phyloP scores from a whole-genome alignment of 2,329 filamentous ascomycete genomes.

The Aspergillus sp. region DNA sequence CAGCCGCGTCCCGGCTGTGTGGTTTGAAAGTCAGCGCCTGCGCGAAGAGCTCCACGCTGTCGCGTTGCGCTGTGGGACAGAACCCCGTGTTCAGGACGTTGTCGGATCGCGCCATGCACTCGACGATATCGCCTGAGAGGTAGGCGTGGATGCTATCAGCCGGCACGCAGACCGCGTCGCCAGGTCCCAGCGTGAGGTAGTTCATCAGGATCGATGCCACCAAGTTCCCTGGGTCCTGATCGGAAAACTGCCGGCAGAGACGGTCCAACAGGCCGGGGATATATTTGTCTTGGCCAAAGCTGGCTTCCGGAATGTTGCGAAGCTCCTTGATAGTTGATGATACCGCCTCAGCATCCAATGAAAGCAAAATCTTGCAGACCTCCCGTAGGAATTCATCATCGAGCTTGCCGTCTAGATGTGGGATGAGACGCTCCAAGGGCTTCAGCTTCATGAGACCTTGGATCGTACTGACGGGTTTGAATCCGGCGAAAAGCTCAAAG shows the following conservation, averaged over 20 bases:
- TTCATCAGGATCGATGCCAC: constrained; percentile 69
- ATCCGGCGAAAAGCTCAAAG: constrained; percentile 70
- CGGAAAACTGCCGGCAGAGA: constrained; percentile 56
- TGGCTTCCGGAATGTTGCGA: constrained; percentile 38
- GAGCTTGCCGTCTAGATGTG: constrained; percentile 39
- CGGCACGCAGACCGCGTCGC: constrained; percentile 62
- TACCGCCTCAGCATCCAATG: constrained; percentile 45
- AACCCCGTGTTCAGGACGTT: constrained; percentile 70
- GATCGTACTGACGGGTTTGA: constrained; percentile 58
- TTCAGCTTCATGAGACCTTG: constrained; percentile 49
- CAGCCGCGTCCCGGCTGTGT: constrained; percentile 49
- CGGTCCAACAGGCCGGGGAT: constrained; percentile 58
- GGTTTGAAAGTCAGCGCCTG: constrained; percentile 56
- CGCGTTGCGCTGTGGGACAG: constrained; percentile 57
- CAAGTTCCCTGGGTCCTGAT: constrained; percentile 57
- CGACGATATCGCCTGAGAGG: constrained; percentile 63
- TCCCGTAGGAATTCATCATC: constrained; percentile 51
- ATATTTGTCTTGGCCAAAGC: constrained; percentile 48
- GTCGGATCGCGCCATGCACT: constrained; percentile 69
- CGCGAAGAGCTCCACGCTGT: constrained; percentile 57
- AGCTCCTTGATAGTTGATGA: constrained; percentile 47
- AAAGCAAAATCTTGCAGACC: constrained; percentile 49
- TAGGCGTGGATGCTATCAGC: constrained; percentile 69
- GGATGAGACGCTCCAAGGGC: constrained; percentile 48
- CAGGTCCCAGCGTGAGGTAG: constrained; percentile 56